Conservation (phyloP, 2,329 filamentous ascomycete species). For the Ophiostoma tasmaniense region DNA sequence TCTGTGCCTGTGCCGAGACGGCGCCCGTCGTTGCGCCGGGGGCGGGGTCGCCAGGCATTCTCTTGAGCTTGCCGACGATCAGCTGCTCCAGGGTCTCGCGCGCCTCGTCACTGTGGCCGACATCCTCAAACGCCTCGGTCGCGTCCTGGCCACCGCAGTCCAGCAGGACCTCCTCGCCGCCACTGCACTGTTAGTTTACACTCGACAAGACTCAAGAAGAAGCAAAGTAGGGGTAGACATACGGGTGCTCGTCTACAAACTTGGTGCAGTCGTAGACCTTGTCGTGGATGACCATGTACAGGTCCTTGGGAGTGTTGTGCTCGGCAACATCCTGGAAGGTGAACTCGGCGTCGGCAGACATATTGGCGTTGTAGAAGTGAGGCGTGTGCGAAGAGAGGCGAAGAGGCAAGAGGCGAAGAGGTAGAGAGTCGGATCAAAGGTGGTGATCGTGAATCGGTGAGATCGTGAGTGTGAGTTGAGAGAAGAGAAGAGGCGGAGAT, state of each 20-base stretch:
- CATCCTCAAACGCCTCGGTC: conserved; percentile 97
- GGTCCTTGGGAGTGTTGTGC: conserved; percentile 90
- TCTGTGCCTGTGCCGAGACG: conserved; percentile 41
- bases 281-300: conserved; percentile 87
- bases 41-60: conserved; percentile 69
- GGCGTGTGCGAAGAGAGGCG: neutral
- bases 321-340: conserved; percentile 74
- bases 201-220: no score
- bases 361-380: conserved; percentile 26
- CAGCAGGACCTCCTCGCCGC: conserved; percentile 95
- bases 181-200: conserved; percentile 59
- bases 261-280: conserved; percentile 86
- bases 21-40: conserved; percentile 51
- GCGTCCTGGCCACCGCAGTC: conserved; percentile 94
- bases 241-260: conserved; percentile 97
- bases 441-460: conserved; percentile 10
- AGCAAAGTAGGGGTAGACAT: conserved; percentile 39
- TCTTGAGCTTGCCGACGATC: conserved; percentile 68
- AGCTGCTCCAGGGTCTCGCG: conserved; percentile 82
- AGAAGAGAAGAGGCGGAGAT: neutral
- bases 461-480: conserved; percentile 9
- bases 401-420: neutral
- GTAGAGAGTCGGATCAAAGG: conserved; percentile 1
- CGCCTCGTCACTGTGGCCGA: conserved; percentile 97
- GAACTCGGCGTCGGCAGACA: conserved; percentile 43